A percentile compares a stretch with the other conserved stretches of the same genome.
These are phyloP conservation scores for Rosa rugosa DNA, from an alignment of 306 rosid species.

Conservation along the genomic window DNA sequence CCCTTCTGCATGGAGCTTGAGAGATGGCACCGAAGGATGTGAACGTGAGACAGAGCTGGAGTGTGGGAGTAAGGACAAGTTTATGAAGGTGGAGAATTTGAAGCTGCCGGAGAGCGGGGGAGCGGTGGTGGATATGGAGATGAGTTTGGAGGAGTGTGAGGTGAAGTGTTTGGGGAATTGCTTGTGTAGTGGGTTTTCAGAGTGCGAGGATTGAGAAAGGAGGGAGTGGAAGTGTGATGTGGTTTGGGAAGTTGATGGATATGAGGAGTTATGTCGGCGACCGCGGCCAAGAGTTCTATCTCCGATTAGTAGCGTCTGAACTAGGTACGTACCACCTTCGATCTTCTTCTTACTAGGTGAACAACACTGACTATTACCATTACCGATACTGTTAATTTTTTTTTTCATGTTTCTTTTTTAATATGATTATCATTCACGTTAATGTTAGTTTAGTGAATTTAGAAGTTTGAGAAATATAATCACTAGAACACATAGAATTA, in stretches of 20 bases:
- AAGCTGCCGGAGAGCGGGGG: constrained; percentile 59
- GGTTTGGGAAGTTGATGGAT: constrained; percentile 52
- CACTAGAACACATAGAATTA: not conserved
- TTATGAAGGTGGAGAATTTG: constrained; percentile 34
- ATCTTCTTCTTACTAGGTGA: not conserved
- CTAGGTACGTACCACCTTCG: constrained; percentile 37
- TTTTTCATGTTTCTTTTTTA: not conserved
- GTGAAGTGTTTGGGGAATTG: constrained; percentile 48
- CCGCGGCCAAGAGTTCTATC: constrained; percentile 58
- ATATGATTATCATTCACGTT: not conserved
- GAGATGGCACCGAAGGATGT: constrained; percentile 83
- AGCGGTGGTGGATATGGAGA: constrained; percentile 42
- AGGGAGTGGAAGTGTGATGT: constrained; percentile 61
- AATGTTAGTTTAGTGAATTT: not conserved
- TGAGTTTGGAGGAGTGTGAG: constrained; percentile 47
- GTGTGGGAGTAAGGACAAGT: constrained; percentile 42
- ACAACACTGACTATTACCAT: not conserved
- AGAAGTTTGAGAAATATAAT: not conserved
- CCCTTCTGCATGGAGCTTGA: constrained; percentile 53
- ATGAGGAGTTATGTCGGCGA: constrained; percentile 31
- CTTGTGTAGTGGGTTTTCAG: constrained; percentile 60
- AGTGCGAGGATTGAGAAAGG: constrained; percentile 35
- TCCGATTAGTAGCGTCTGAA: constrained; percentile 71
- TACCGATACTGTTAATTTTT: not conserved
- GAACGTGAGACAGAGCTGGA: constrained; percentile 43